Percentiles rank a stretch among this genome's conserved stretches.
phyloP scores from a whole-genome alignment of 208 protist species.

The Crithidia thermophila region DNA sequence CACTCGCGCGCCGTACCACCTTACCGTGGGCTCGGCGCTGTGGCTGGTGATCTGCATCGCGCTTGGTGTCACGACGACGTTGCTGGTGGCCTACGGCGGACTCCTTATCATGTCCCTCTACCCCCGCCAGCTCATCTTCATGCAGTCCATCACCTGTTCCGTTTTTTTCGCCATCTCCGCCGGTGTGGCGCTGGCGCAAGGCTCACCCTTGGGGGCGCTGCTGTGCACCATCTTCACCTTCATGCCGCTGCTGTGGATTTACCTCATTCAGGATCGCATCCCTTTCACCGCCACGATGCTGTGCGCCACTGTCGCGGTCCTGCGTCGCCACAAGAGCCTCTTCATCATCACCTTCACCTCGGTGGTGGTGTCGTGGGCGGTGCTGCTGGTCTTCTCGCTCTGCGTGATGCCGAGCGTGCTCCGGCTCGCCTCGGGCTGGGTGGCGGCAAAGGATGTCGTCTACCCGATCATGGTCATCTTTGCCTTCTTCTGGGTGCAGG shows the following conservation, averaged over 20 bases:
- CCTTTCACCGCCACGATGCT: constrained; percentile 60
- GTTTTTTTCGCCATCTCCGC: constrained; percentile 29
- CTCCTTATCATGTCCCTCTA: constrained; percentile 31
- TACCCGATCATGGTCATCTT: constrained; percentile 36
- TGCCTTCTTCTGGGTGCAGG: constrained; percentile 64
- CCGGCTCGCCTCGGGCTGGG: constrained; percentile 25
- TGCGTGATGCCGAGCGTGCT: constrained; percentile 33
- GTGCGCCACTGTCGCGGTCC: constrained; percentile 34
- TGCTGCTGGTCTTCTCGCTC: constrained; percentile 29
- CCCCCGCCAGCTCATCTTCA: constrained; percentile 33
- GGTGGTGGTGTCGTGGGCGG: constrained; percentile 29
- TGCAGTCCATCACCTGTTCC: constrained; percentile 28
- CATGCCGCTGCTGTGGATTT: constrained; percentile 63
- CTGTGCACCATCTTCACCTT: constrained; percentile 35
- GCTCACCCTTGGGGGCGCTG: constrained; percentile 15
- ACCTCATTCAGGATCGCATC: constrained; percentile 65
- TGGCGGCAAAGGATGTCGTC: constrained; percentile 8
- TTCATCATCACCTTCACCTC: constrained; percentile 39
- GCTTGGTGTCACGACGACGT: constrained; percentile 12
- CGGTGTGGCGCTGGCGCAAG: constrained; percentile 21
- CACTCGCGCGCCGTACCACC: neutral
- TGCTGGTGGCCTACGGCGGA: constrained; percentile 22
- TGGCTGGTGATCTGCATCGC: constrained; percentile 10
- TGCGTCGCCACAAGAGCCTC: constrained; percentile 47
- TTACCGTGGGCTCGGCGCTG: constrained; percentile 8